Evolutionary conservation across 495 filamentous ascomycete genomes (phyloP), one percentile per base, ranked within the genome.

Genomic region (Cudoniella acicularis): DNA sequence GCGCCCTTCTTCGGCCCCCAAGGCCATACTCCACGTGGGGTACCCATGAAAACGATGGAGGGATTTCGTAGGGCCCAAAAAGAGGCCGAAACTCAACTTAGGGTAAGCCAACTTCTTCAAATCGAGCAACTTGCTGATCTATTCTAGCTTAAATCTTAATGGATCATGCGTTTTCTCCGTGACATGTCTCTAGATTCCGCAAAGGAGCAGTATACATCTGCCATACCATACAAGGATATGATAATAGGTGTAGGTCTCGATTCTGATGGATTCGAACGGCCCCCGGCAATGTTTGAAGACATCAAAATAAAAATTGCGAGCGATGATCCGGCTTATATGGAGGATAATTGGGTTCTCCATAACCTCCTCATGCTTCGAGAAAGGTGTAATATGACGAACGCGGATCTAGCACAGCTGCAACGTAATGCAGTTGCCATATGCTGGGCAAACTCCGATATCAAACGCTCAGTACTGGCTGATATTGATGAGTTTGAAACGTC

Each of bases 1-100:
- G 85, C 10, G 89, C 78, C 88, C 48, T 89, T 88, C 70, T 91
- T 90, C 72, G 88, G 91, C 68, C 86, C 87, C 10, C 87, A 91
- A 63, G 86, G 84, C 2, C 88, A 92, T 67, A 74, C 78, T 13
- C 66, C 69, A n/a, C 79, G 87, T 21, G 84, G 83, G n/a, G 67
- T 91, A 6, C n/a, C 72, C 4, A 83, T 84, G 60, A 60, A 73
- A 1, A 82, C 79, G 9, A 72, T 90, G 8, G 61, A 56, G 3
- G 87, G 87, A 0, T 84, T 88, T 63, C 69, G 67, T 11, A 72
- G 72, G 13, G 87, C 83, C 0, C 81, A 83, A 59, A 64, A 72
- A 49, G 77, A 81, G 46, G 87, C 87, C 0, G 77, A 85, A 66
- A 59, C 57, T 10, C 81, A 89, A 50, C 73, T 89, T 6, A 80